Percentiles rank a stretch among this genome's conserved stretches.
Evolutionary conservation across 768 basidiomycete genomes (phyloP).

Genomic region (Chlorophyllum brunneum): DNA sequence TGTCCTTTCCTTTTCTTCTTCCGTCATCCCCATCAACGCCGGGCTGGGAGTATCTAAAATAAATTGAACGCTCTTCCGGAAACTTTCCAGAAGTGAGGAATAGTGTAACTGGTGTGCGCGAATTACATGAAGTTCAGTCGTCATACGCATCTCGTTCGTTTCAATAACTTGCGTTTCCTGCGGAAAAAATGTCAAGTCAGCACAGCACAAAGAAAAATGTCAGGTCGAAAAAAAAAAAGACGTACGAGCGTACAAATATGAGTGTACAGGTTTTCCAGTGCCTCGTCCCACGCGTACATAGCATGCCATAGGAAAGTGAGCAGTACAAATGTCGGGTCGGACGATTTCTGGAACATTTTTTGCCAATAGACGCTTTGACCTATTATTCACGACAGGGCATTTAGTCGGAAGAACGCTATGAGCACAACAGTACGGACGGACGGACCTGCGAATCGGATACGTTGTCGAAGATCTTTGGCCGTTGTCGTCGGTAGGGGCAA

Average conservation of each 20-base stretch:
- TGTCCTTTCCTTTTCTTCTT: conserved; percentile 3
- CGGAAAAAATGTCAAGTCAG: neutral
- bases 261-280: conserved; percentile 46
- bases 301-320: conserved; percentile 56
- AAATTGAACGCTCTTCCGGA: conserved; percentile 42
- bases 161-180: conserved; percentile 44
- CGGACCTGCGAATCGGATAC: conserved; percentile 42
- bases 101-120: conserved; percentile 53
- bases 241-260: conserved; percentile 48
- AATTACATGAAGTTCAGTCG: conserved; percentile 47
- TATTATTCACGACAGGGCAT: neutral
- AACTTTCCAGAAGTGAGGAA: conserved; percentile 42
- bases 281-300: conserved; percentile 59
- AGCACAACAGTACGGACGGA: neutral
- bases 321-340: conserved; percentile 54
- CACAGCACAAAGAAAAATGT: neutral
- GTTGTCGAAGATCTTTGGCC: conserved; percentile 37
- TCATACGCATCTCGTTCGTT: conserved; percentile 38
- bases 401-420: neutral
- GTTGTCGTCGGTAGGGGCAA: conserved; percentile 31
- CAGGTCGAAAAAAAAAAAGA: neutral
- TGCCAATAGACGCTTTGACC: conserved; percentile 48
- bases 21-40: conserved; percentile 20
- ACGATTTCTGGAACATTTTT: conserved; percentile 33
- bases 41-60: conserved; percentile 39